A percentile compares a stretch with the other conserved stretches of the same genome.
Evolutionary conservation across 1,139 yeast genomes (phyloP).

Genomic region (Geotrichum klebahnii): DNA sequence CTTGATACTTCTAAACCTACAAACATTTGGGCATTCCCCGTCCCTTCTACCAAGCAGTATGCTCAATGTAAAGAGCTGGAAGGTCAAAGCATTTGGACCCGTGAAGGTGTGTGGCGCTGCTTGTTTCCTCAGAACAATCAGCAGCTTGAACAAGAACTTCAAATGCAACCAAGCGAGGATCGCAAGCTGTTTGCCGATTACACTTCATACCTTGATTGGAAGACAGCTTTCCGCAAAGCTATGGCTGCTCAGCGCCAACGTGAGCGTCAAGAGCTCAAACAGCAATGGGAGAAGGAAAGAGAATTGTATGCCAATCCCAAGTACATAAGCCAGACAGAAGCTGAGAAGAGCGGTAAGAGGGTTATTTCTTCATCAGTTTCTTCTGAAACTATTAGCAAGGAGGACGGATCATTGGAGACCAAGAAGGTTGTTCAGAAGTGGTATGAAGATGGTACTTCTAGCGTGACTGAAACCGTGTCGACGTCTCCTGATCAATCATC

Average conservation of each 20-base stretch:
- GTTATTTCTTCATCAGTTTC: conserved; percentile 5
- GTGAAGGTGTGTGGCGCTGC: conserved; percentile 79
- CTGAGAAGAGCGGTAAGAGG: neutral
- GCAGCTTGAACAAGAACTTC: neutral
- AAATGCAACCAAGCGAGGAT: neutral
- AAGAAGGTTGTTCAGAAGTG: conserved; percentile 51
- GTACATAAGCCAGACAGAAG: neutral
- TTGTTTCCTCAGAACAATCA: conserved; percentile 53
- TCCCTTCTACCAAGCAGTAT: conserved; percentile 60
- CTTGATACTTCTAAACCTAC: conserved; percentile 19
- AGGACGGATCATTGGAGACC: conserved; percentile 56
- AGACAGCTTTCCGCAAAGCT: conserved; percentile 15
- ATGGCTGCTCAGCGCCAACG: neutral
- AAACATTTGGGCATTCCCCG: conserved; percentile 47
- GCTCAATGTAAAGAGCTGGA: conserved; percentile 57
- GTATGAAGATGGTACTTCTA: conserved; percentile 62
- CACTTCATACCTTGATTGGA: conserved; percentile 21
- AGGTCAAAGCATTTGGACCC: conserved; percentile 77
- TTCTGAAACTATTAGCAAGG: conserved; percentile 7
- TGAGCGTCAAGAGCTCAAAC: neutral
- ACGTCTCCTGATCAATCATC: neutral
- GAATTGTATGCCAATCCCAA: neutral
- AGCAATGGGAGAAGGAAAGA: neutral
- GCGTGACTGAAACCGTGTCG: conserved; percentile 35
- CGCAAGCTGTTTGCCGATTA: conserved; percentile 19